These are phyloP conservation scores for Phoma sp. DNA, from an alignment of 2,329 filamentous ascomycete species.

Conservation along the genomic window DNA sequence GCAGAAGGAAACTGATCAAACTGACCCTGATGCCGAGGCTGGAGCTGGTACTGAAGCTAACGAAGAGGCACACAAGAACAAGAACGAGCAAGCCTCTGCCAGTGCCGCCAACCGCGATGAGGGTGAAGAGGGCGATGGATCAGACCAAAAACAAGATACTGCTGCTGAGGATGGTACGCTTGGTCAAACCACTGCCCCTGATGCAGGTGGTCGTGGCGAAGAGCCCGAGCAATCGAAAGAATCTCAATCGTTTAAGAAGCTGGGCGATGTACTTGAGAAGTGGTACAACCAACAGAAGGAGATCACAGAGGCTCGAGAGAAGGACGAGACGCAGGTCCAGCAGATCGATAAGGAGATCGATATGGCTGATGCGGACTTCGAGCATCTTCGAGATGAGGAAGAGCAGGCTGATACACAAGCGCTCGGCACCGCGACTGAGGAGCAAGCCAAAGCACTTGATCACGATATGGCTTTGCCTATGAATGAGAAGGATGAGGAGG, in stretches of 20 bases:
- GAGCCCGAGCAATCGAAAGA: slow-evolving; percentile 51
- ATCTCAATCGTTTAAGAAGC: slow-evolving; percentile 84
- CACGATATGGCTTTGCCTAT: slow-evolving; percentile 86
- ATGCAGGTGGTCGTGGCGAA: slow-evolving; percentile 46
- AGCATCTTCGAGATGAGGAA: slow-evolving; percentile 87
- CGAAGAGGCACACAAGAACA: slow-evolving; percentile 59
- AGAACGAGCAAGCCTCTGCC: slow-evolving; percentile 65
- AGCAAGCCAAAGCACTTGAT: slow-evolving; percentile 84
- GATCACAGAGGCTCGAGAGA: slow-evolving; percentile 61
- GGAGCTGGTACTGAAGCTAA: slow-evolving; percentile 70
- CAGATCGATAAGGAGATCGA: slow-evolving; percentile 65
- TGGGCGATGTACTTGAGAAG: slow-evolving; percentile 88
- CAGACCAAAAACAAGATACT: slow-evolving; percentile 67
- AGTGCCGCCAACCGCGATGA: slow-evolving; percentile 66
- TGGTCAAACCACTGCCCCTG: slow-evolving; percentile 42
- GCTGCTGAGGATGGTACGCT: slow-evolving; percentile 67
- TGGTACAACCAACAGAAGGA: slow-evolving; percentile 91
- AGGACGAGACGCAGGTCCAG: slow-evolving; percentile 59
- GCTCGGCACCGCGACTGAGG: slow-evolving; percentile 83
- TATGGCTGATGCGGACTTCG: slow-evolving; percentile 82
- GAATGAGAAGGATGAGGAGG: slow-evolving; percentile 57
- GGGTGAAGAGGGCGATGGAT: slow-evolving; percentile 69
- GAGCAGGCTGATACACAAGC: slow-evolving; percentile 86
- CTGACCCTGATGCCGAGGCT: slow-evolving; percentile 63
- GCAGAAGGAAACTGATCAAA: slow-evolving; percentile 56